Evolutionary conservation across 306 rosid species (phyloP), one percentile per base, ranked within the genome.

Genomic region (Acacia melanoxylon): DNA sequence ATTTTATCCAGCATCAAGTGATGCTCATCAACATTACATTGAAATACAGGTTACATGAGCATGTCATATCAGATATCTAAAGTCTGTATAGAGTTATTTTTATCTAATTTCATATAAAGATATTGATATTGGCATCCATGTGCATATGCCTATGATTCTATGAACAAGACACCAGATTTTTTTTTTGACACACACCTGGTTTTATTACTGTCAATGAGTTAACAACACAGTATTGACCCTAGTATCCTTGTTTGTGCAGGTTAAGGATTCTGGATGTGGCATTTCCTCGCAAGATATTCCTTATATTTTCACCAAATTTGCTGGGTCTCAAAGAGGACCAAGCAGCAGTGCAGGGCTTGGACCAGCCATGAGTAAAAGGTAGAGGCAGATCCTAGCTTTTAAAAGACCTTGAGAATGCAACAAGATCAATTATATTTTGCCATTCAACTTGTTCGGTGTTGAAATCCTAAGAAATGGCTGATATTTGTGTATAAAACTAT

Each of bases 321-420:
- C 92, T 69, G 93, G 89, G 76, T 85, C 88, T 11, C 90, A 72
- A 83, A 86, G 87, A 62, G 96, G 87, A 68, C 85, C 96, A 0
- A 91, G 87, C 77, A 65, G 83, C 16, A 91, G 91, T 41, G 85
- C 89, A 4, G 99, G 99, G 72, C 96, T 95, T 15, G 99, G 98
- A 69, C 93, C 93, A 41, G 99, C 99, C 85, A 90, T 95, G 80
- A 91, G 98, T 76, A 95, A 90, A 86, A 89, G 97, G 99, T 95
- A 88, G 12, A 72, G 58, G 10, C 6, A 52, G 29, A 27, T 29
- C 45, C 13, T 16, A 6, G 24, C 56, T 24, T 42, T 40, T 19
- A 19, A 20, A 45, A 45, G 10, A 54, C 42, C 42, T 61, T 51
- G 14, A 46, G 3, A 46, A 22, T 65, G 45, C 67, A 42, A 37